These are phyloP conservation scores for Carex arenaria DNA, from an alignment of 202 grass and related monocot species.

Conservation along the genomic window DNA sequence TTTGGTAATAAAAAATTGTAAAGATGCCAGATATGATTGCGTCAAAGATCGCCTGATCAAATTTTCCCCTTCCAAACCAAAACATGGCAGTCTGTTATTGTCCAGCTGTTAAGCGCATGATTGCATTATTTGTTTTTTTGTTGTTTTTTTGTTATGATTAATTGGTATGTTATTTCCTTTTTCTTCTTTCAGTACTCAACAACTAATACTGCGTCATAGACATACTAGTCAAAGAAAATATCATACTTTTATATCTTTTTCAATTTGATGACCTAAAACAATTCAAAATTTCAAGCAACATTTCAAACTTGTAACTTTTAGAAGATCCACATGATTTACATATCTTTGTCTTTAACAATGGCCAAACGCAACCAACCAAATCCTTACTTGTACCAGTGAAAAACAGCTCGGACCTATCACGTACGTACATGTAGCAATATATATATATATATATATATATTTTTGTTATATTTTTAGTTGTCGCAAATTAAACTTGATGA, in stretches of 20 bases:
- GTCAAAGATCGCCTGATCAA: not conserved
- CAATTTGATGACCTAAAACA: not conserved
- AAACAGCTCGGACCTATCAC: not conserved
- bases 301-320: not conserved
- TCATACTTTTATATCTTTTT: not conserved
- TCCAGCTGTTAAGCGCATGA: not conserved
- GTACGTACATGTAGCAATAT: too few relatives aligned
- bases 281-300: not conserved
- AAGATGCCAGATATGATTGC: not conserved
- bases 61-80: not conserved
- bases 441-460: too few relatives aligned
- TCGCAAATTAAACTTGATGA: not conserved
- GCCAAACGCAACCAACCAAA: not conserved
- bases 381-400: not conserved
- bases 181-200: not conserved
- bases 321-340: not conserved
- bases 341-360: not conserved
- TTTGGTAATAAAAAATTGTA: not conserved
- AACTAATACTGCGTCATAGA: not conserved
- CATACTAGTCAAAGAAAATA: not conserved
- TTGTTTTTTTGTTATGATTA: not conserved
- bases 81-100: not conserved
- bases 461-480: too few relatives aligned
- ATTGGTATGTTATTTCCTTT: not conserved
- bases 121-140: not conserved